These are phyloP conservation scores for Eucalyptus cladocalyx DNA, from an alignment of 345 rosid species.

Conservation along the genomic window DNA sequence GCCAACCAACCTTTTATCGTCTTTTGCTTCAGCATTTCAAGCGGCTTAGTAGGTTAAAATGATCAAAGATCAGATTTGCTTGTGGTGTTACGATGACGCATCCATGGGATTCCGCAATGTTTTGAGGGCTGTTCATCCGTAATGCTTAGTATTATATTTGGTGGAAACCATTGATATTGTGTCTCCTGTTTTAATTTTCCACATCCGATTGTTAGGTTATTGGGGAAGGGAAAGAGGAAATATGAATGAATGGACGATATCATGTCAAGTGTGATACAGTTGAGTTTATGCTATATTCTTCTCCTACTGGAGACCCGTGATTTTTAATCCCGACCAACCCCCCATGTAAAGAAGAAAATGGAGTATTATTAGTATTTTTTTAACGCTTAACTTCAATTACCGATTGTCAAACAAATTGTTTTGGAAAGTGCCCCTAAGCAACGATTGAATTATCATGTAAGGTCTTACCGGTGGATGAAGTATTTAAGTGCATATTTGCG, in stretches of 20 bases:
- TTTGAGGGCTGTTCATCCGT: background rate
- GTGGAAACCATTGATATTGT: background rate
- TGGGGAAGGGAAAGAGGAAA: background rate
- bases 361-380: background rate
- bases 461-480: background rate
- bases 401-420: background rate
- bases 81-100: background rate
- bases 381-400: background rate
- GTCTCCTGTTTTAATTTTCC: background rate
- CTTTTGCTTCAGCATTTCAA: background rate
- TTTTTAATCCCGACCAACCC: background rate
- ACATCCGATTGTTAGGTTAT: background rate
- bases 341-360: background rate
- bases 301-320: background rate
- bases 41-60: background rate
- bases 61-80: background rate
- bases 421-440: background rate
- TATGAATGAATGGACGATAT: background rate
- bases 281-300: background rate
- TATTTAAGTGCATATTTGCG: constrained; percentile 36
- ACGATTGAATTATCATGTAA: background rate
- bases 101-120: background rate
- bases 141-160: background rate
- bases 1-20: background rate
- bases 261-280: background rate